A percentile compares a stretch with the other conserved stretches of the same genome.
Conservation (phyloP, 768 basidiomycete species). For the Hygrocybe coccinea region DNA sequence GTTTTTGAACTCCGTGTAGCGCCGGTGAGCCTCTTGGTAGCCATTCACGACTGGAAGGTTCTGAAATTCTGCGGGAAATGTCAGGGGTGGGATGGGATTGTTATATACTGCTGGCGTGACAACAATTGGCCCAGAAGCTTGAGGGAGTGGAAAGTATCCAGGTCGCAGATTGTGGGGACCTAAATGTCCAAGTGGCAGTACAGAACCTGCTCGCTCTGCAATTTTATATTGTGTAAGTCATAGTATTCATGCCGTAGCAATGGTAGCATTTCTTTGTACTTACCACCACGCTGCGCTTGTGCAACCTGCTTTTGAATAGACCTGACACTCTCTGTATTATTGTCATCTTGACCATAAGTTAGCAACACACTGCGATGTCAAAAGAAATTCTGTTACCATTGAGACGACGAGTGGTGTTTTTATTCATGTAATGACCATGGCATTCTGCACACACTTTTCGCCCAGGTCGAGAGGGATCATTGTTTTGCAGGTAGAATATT, state of each 20-base stretch:
- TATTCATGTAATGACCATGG: neutral
- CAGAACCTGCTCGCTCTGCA: neutral
- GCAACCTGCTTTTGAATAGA: neutral
- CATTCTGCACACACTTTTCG: neutral
- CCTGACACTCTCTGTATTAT: neutral
- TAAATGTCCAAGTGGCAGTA: neutral
- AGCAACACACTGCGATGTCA: neutral
- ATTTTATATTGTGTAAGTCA: neutral
- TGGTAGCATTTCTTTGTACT: neutral
- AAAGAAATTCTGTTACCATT: neutral
- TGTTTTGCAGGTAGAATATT: neutral
- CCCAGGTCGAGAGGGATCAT: neutral
- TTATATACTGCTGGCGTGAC: neutral
- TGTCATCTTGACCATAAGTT: neutral
- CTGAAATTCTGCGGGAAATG: neutral
- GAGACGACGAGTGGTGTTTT: neutral
- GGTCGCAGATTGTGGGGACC: no score
- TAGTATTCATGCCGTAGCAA: neutral
- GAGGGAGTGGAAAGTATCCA: neutral
- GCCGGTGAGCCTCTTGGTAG: neutral
- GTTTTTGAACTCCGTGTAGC: neutral
- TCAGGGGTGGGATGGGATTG: neutral
- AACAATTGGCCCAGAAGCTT: neutral
- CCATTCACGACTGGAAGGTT: neutral
- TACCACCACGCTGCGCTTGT: slow-evolving; percentile 3